A percentile compares a stretch with the other conserved stretches of the same genome.
phyloP scores from a whole-genome alignment of 73 alveolate genomes.

The Uronychia binucleata region DNA sequence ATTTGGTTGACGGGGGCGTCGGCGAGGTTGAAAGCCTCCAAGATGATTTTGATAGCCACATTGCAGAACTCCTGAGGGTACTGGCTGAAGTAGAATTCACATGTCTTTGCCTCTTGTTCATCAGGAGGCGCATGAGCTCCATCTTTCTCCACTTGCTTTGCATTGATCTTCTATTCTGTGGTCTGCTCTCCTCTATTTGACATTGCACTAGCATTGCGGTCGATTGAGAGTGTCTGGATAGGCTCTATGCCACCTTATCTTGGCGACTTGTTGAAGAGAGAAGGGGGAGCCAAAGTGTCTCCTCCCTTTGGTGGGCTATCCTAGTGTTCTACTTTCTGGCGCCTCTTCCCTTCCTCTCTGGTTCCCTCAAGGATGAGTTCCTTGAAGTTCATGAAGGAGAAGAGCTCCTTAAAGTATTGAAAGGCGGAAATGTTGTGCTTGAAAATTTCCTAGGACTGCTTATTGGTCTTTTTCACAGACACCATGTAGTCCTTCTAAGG shows the following conservation, averaged over 20 bases:
- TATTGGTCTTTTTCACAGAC: constrained; percentile 8
- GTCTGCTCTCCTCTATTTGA: background rate
- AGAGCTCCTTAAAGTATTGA: background rate
- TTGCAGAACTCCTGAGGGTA: background rate
- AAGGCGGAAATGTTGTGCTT: background rate
- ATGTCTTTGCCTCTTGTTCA: background rate
- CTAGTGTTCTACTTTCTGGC: background rate
- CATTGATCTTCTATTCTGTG: background rate
- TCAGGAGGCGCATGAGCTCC: background rate
- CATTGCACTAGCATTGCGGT: background rate
- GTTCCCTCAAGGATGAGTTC: background rate
- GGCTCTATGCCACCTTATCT: background rate
- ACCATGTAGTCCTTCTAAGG: constrained; percentile 16
- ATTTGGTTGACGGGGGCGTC: background rate
- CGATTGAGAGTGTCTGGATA: background rate
- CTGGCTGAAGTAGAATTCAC: background rate
- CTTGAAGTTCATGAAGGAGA: background rate
- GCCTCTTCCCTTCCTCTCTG: background rate
- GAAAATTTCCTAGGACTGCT: constrained; percentile 1
- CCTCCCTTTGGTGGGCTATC: background rate
- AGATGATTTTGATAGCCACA: background rate
- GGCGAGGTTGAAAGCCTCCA: background rate
- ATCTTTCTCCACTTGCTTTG: background rate
- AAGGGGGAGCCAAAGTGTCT: background rate
- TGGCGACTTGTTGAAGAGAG: background rate